Percentiles rank a stretch among this genome's conserved stretches.
phyloP scores from a whole-genome alignment of 306 rosid species.

The Prunus persica region DNA sequence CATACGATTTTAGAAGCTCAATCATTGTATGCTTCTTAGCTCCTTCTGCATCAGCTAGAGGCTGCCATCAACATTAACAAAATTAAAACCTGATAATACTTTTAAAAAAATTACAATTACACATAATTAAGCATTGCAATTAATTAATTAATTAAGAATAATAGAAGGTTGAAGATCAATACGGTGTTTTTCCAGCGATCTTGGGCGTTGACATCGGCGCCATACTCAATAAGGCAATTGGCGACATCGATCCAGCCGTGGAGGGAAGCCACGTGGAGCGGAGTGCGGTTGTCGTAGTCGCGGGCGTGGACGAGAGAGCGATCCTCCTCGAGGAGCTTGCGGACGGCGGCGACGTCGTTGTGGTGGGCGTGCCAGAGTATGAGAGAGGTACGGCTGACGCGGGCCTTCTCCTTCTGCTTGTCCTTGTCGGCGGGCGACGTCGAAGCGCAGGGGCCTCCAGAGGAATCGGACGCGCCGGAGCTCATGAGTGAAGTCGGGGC shows the following conservation, averaged over 20 bases:
- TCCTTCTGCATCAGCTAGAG: constrained; percentile 99
- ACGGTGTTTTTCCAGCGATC: constrained; percentile 98
- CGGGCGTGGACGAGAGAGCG: constrained; percentile 67
- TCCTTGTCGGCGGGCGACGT: constrained; percentile 13
- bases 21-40: constrained; percentile 59
- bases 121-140: background rate
- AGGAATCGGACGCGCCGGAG: constrained; percentile 40
- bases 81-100: background rate
- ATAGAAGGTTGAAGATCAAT: background rate
- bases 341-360: constrained; percentile 75
- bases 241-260: constrained; percentile 86
- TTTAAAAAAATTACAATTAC: too few species aligned
- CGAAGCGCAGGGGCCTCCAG: constrained; percentile 10
- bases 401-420: constrained; percentile 75
- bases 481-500: constrained; percentile 41
- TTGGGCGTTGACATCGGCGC: constrained; percentile 90
- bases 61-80: constrained; percentile 40
- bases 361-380: constrained; percentile 97
- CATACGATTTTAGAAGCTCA: constrained; percentile 70
- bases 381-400: constrained; percentile 84
- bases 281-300: constrained; percentile 91
- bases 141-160: background rate
- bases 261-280: constrained; percentile 85
- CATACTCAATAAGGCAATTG: constrained; percentile 61
- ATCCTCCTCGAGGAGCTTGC: constrained; percentile 97